Percentiles rank a stretch among this genome's conserved stretches.
phyloP scores from a whole-genome alignment of 73 alveolate genomes.

The Tetrahymena borealis region DNA sequence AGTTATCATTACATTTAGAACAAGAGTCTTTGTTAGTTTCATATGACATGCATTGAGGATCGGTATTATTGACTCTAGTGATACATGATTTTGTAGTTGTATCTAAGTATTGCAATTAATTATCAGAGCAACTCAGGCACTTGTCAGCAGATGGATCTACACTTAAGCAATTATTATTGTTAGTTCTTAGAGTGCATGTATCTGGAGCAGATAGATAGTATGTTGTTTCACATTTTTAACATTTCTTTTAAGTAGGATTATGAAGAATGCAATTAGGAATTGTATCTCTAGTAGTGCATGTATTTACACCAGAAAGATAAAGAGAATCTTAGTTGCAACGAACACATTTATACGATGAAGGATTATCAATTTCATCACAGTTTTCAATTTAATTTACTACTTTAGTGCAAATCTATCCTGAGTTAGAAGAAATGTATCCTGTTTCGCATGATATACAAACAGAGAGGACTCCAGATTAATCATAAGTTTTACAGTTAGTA shows the following conservation, averaged over 20 bases:
- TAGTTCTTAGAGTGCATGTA: background rate
- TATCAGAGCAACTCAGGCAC: background rate
- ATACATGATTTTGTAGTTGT: background rate
- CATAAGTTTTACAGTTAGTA: background rate
- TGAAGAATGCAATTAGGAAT: background rate
- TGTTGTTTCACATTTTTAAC: background rate
- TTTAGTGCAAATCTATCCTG: background rate
- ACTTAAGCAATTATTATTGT: background rate
- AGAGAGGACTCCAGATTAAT: background rate
- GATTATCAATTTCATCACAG: background rate
- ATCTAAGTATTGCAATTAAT: background rate
- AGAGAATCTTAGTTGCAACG: background rate
- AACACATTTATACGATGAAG: background rate
- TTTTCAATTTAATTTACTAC: background rate
- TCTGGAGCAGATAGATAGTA: background rate
- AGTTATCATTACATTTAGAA: background rate
- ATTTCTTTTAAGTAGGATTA: background rate
- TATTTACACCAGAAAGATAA: background rate
- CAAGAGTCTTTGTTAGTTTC: background rate
- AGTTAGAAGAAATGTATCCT: background rate
- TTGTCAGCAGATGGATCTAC: background rate
- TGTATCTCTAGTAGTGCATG: background rate
- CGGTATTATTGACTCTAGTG: background rate
- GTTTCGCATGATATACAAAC: background rate
- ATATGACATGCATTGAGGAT: background rate